Base-by-base conservation (phyloP, 768 basidiomycete genomes). In the Galerina marginata region DNA sequence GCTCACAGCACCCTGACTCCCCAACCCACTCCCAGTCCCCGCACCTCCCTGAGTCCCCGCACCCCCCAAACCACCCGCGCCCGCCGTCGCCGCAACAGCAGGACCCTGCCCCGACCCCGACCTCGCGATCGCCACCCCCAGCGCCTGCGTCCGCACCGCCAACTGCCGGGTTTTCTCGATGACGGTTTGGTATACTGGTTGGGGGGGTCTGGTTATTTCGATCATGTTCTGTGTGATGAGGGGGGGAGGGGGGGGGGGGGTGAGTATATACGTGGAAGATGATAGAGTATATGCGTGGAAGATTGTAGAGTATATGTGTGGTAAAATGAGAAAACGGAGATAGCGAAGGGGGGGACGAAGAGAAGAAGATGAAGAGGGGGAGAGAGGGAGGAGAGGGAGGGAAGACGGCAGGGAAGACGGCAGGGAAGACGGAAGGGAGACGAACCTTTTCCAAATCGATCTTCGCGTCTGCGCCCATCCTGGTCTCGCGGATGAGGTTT, bases 391-490 rank as follows among this genome's bases (percentile, higher is more conserved):
- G 20, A n/a, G n/a, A n/a, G 20, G 20, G 20, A 20, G 20, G 20
- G 20, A 20, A n/a, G n/a, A n/a, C n/a, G n/a, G n/a, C n/a, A 20
- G 2, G 20, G 20, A 2, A 20, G 20, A 20, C 20, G 20, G 40
- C 25, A 9, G 43, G 36, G 49, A 49, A 29, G 47, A 37, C 37
- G 15, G 15, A 23, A 23, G 16, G 43, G 36, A n/a, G 48, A 61
- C 79, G 40, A 61, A 92, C 95, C 82, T 96, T 95, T 75, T 96
- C 95, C 26, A 99, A 82, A 74, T 99, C 96, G 61, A 99, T 98
- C 79, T 96, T 97, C 53, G 96, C 96, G 67, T 99, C 96, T 1
- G 93, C 90, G 12, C 94, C 94, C 91, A 96, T 94, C 47, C 95
- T 86, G 6, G 96, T 96, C 76, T 99, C 97, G 37, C 97, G 88